Conservation (phyloP, 2,329 filamentous ascomycete species). For the Mycosphaerella sp. region DNA sequence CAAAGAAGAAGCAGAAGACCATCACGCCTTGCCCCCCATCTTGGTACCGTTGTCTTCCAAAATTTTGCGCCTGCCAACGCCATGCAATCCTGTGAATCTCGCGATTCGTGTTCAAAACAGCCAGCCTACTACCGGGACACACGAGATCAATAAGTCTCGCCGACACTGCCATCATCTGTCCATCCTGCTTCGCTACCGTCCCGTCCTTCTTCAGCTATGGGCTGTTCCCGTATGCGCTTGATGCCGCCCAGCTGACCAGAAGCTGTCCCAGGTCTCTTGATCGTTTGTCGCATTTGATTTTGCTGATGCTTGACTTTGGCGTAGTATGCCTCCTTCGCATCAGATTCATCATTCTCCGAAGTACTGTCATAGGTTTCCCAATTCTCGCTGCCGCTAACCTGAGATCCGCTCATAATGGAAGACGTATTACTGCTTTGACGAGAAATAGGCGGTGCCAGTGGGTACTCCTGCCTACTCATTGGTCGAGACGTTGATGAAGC, state of each 20-base stretch:
- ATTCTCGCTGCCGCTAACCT: constrained; percentile 67
- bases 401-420: constrained; percentile 30
- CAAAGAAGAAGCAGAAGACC: neutral
- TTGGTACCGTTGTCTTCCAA: constrained; percentile 6
- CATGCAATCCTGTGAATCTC: neutral
- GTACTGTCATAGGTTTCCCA: constrained; percentile 92
- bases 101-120: constrained; percentile 1
- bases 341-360: constrained; percentile 43
- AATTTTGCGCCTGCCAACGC: constrained; percentile 3
- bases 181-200: constrained; percentile 33
- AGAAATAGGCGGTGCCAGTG: constrained; percentile 30
- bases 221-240: constrained; percentile 25
- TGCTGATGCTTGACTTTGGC: constrained; percentile 55
- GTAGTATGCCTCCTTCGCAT: constrained; percentile 72
- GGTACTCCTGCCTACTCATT: constrained; percentile 24
- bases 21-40: neutral
- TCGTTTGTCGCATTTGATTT: constrained; percentile 50
- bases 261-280: constrained; percentile 15
- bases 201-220: constrained; percentile 25
- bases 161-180: constrained; percentile 34
- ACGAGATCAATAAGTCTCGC: constrained; percentile 31
- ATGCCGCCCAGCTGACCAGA: constrained; percentile 18
- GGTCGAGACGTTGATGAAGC: constrained; percentile 28
- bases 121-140: neutral
- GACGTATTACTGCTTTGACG: constrained; percentile 32